Percentiles rank a stretch among this genome's conserved stretches.
These are phyloP conservation scores for Candolleomyces efflorescens DNA, from an alignment of 768 basidiomycete species.

Conservation along the genomic window DNA sequence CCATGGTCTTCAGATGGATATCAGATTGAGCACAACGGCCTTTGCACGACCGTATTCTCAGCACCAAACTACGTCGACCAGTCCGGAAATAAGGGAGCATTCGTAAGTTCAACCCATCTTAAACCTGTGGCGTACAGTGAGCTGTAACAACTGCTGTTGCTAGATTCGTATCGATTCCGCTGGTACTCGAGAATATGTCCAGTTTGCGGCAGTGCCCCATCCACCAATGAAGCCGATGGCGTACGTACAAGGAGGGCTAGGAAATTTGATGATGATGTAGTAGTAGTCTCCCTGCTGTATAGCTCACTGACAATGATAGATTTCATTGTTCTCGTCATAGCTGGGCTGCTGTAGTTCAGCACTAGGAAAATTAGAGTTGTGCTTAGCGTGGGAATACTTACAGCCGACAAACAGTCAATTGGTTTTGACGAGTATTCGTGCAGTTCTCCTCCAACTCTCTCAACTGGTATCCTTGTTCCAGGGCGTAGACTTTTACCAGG, in stretches of 20 bases:
- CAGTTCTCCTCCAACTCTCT: no score
- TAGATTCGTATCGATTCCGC: conserved; percentile 80
- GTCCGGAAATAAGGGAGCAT: conserved; percentile 88
- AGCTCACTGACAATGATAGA: no score
- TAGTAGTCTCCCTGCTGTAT: conserved; percentile 21
- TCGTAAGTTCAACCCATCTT: conserved; percentile 45
- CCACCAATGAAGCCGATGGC: conserved; percentile 94
- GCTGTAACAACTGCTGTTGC: not conserved
- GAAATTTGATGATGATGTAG: conserved; percentile 71
- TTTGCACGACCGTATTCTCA: conserved; percentile 94
- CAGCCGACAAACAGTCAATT: no score
- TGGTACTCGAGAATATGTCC: conserved; percentile 69
- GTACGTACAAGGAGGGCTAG: conserved; percentile 65
- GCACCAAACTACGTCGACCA: conserved; percentile 96
- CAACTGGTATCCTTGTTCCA: no score
- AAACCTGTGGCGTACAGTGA: no score
- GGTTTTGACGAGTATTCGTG: no score
- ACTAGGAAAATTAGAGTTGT: no score
- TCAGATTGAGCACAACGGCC: conserved; percentile 89
- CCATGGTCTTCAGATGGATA: conserved; percentile 74
- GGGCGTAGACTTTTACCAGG: no score
- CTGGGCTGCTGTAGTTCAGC: no score
- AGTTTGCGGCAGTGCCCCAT: conserved; percentile 85
- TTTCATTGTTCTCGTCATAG: no score
- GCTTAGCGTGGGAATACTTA: no score